Evolutionary conservation across 2,329 filamentous ascomycete species (phyloP).

Genomic region (Cladophialophora carrionii): DNA sequence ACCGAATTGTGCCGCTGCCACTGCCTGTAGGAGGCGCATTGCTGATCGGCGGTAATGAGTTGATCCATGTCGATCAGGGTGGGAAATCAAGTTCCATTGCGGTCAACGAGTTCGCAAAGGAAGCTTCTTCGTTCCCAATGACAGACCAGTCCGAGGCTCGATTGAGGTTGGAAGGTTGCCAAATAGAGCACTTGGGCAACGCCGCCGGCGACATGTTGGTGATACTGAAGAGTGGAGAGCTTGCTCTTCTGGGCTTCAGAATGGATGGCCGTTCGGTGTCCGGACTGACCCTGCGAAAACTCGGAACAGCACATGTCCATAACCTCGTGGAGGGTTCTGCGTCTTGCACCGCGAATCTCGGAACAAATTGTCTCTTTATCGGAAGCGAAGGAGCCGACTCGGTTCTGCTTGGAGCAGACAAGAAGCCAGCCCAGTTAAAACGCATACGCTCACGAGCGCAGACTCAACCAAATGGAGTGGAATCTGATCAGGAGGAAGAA

Average conservation of each 20-base stretch:
- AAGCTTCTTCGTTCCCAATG: conserved; percentile 80
- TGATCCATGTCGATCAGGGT: conserved; percentile 94
- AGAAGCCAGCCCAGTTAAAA: conserved; percentile 56
- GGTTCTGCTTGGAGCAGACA: conserved; percentile 76
- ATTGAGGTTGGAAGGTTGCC: conserved; percentile 78
- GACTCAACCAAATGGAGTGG: conserved; percentile 51
- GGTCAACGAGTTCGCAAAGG: conserved; percentile 86
- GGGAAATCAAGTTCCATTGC: conserved; percentile 91
- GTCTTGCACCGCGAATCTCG: conserved; percentile 71
- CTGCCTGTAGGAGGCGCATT: conserved; percentile 86
- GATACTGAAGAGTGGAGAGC: conserved; percentile 72
- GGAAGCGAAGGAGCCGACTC: conserved; percentile 86
- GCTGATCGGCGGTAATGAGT: conserved; percentile 82
- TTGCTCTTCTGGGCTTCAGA: conserved; percentile 77
- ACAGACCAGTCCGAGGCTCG: conserved; percentile 81
- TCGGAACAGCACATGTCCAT: conserved; percentile 67
- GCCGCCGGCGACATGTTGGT: conserved; percentile 84
- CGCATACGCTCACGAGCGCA: conserved; percentile 31
- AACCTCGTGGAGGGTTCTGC: conserved; percentile 63
- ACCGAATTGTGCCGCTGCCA: conserved; percentile 78
- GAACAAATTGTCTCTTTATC: conserved; percentile 73
- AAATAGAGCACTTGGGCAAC: conserved; percentile 73
- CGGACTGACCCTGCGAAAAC: conserved; percentile 71
- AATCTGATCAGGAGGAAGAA: conserved; percentile 57
- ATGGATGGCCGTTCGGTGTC: conserved; percentile 91